Evolutionary conservation across 73 alveolate genomes (phyloP), one percentile per base, ranked within the genome.

Genomic region (Loxodes magnus): DNA sequence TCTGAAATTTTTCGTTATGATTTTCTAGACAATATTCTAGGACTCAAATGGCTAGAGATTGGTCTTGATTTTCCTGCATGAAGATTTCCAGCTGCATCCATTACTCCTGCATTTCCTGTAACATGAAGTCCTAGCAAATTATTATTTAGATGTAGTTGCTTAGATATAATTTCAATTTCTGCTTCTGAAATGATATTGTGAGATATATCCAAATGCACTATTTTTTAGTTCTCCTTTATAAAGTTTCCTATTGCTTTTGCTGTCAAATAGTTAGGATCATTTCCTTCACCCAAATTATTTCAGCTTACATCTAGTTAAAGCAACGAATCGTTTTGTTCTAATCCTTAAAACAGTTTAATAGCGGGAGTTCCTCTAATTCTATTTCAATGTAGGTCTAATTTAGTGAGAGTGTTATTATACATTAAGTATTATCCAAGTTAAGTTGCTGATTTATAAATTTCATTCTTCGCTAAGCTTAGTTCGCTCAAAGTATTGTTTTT

Each of bases 351-450:
- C 5, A 46, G 19, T 24, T 12, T 7, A 2, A 25, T 23, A 22
- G 59, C 15, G 1, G 43, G 43, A 6, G 5, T n/a, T 7, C 27
- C 59, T 46, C 26, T 46, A 15, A 46, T 12, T 7, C 27, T 19
- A 24, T 46, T 46, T 41, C 59, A 46, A 46, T 46, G 59, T 10
- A 46, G 39, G 17, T 46, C 59, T 1, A 46, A 41, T 19, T 46
- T 46, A n/a, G 22, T 46, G 0, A 46, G 5, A 23, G 14, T 21
- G 1, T 5, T 7, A 25, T 46, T 46, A n/a, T 9, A 12, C 17
- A 10, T 20, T 7, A 46, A 41, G 43, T 25, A 12, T n/a, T 16
- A 10, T 24, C 26, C 26, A 0, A 24, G 52, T 12, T 12, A 12
- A 10, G 50, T 41, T 0, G 59, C 59, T 5, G 9, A n/a, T 21